Base-by-base conservation (phyloP, 140 eudicot genomes). In the Bidens hawaiensis region DNA sequence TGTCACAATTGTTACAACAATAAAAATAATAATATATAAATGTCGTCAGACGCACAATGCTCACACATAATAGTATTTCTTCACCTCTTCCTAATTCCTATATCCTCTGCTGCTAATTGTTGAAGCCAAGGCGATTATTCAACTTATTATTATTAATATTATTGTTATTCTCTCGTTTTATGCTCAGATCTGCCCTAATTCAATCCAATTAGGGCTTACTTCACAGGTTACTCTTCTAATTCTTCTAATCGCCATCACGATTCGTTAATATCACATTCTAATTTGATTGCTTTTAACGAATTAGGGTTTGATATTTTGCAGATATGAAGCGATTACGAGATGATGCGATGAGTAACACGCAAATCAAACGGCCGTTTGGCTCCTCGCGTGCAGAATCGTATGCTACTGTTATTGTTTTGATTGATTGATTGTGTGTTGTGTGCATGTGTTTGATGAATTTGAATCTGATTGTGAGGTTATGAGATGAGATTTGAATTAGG, bases 261-360 rank as follows among this genome's bases (percentile, higher is more conserved):
- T 74, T 58, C 6, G 2, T 12, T 40, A 68, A 27, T 27, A 41
- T 30, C 8, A 30, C 8, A n/a, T 30, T 4, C 3, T 30, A 30
- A 4, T 30, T 4, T 30, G 5, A 30, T 30, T 30, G 0, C 0
- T 30, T 4, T 30, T 30, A 30, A 30, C 36, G 6, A 30, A 30
- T 30, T 30, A 6, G 8, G 43, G 43, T 36, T 36, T 10, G 12
- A 10, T n/a, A 67, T 42, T 28, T 36, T 65, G 82, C 81, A 94
- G 97, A 64, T 60, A 94, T 94, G 99, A 94, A 94, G 74, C 81
- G 99, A 40, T 74, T 83, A 43, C 84, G 99, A 38, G 99, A 94
- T 61, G 99, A 94, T 71, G 87, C 65, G 21, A 83, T 56, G 69
- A 70, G 75, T 33, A 90, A 82, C 77, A 78, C 97, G 56, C 97